A percentile compares a stretch with the other conserved stretches of the same genome.
Evolutionary conservation across 2,329 filamentous ascomycete genomes (phyloP).

Genomic region (Talaromyces sp.): DNA sequence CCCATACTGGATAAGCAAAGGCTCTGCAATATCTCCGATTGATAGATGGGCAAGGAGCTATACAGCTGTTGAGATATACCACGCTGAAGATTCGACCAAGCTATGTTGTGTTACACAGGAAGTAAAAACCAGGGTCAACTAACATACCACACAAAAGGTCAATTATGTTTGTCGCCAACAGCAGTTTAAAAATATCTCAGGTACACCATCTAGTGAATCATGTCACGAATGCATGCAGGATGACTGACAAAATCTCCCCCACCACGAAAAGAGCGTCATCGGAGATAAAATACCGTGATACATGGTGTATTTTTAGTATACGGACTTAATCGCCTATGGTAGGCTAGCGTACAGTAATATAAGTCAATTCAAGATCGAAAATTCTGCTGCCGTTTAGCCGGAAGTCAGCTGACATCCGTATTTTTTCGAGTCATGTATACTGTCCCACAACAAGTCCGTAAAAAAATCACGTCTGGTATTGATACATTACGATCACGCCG

Average conservation of each 20-base stretch:
- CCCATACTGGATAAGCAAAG: background rate
- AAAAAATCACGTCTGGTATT: background rate
- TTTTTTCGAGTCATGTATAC: background rate
- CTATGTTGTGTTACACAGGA: background rate
- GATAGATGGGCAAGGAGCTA: background rate
- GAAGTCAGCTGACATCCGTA: background rate
- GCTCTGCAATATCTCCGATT: background rate
- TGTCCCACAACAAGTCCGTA: background rate
- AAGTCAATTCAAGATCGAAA: background rate
- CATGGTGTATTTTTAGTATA: background rate
- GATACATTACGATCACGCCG: background rate
- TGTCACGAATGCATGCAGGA: background rate
- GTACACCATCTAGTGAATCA: background rate
- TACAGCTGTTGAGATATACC: background rate
- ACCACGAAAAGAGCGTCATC: background rate
- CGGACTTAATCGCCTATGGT: background rate
- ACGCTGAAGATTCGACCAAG: background rate
- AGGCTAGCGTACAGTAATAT: background rate
- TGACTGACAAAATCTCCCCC: background rate
- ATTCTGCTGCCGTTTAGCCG: conserved; percentile 1
- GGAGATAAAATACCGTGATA: background rate
- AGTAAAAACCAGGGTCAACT: too few relatives aligned
- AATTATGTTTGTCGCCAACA: background rate
- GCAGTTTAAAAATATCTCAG: background rate
- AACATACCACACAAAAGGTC: background rate